phyloP scores from a whole-genome alignment of 164 flowering plant genomes.

The Cinnamomum micranthum region DNA sequence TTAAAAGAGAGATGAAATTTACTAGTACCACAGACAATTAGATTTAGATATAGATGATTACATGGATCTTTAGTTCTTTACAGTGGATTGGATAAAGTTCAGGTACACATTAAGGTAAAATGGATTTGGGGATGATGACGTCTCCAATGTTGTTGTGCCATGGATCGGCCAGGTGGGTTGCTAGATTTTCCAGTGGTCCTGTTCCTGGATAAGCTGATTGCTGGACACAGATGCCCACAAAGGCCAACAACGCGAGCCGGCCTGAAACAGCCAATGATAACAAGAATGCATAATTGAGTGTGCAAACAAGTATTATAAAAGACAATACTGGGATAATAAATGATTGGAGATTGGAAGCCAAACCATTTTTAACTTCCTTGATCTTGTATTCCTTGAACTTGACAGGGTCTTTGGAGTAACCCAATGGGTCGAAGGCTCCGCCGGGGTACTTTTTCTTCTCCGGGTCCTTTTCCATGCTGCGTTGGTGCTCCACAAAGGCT shows the following conservation, averaged over 20 bases:
- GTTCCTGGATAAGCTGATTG: constrained; percentile 97
- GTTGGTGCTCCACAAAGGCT: constrained; percentile 91
- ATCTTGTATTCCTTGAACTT: constrained; percentile 81
- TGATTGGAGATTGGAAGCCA: neutral
- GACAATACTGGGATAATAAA: neutral
- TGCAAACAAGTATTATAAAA: neutral
- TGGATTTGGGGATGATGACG: constrained; percentile 56
- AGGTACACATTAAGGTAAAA: constrained; percentile 28
- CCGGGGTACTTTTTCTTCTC: constrained; percentile 99
- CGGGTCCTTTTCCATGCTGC: constrained; percentile 93
- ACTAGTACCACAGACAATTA: neutral
- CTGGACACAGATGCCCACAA: constrained; percentile 89
- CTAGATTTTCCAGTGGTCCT: constrained; percentile 98
- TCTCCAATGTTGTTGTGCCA: constrained; percentile 99
- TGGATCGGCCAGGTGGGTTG: constrained; percentile 97
- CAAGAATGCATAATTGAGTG: neutral
- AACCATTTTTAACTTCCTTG: constrained; percentile 94
- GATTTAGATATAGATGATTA: constrained; percentile 15
- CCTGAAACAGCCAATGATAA: constrained; percentile 32
- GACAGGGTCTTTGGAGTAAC: constrained; percentile 93
- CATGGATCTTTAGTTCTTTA: constrained; percentile 27
- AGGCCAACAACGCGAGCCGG: constrained; percentile 89
- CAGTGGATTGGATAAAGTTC: constrained; percentile 10
- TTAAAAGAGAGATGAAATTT: neutral
- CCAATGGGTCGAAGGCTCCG: constrained; percentile 94